phyloP scores from a whole-genome alignment of 352 stramenopile genomes.

The Phytophthora megakarya region DNA sequence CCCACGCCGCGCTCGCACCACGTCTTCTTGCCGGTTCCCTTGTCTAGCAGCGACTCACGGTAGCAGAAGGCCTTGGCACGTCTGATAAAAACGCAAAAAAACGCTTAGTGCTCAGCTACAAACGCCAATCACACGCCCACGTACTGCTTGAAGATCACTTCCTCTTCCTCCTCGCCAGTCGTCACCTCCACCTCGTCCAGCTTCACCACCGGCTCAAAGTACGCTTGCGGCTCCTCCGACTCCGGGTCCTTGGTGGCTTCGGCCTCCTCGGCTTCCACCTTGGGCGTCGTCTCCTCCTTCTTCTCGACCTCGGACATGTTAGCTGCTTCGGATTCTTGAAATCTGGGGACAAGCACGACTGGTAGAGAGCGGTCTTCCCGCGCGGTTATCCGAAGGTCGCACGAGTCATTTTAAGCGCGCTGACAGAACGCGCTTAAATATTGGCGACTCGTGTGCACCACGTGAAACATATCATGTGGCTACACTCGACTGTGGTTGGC shows the following conservation, averaged over 20 bases:
- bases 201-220: slow-evolving; percentile 90
- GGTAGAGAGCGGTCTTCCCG: slow-evolving; percentile 10
- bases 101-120: neutral
- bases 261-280: slow-evolving; percentile 59
- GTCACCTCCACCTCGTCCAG: slow-evolving; percentile 96
- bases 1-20: slow-evolving; percentile 98
- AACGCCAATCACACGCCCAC: slow-evolving; percentile 17
- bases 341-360: slow-evolving; percentile 23
- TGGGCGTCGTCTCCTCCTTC: slow-evolving; percentile 71
- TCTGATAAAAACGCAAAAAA: slow-evolving; percentile 34
- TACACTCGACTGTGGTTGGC: slow-evolving; percentile 20
- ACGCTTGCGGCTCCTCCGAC: slow-evolving; percentile 85
- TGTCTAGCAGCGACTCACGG: slow-evolving; percentile 97
- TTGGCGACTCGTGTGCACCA: slow-evolving; percentile 1
- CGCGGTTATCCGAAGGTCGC: slow-evolving; percentile 2
- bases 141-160: slow-evolving; percentile 93
- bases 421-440: slow-evolving; percentile 17
- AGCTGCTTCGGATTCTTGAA: slow-evolving; percentile 12
- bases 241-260: slow-evolving; percentile 68
- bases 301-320: slow-evolving; percentile 69
- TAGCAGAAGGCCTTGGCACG: slow-evolving; percentile 97
- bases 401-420: neutral
- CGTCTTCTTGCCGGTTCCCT: slow-evolving; percentile 97
- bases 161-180: slow-evolving; percentile 97
- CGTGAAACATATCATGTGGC: slow-evolving; percentile 12